Conservation (phyloP, 2,329 filamentous ascomycete species). For the Chlorencoelia australis region DNA sequence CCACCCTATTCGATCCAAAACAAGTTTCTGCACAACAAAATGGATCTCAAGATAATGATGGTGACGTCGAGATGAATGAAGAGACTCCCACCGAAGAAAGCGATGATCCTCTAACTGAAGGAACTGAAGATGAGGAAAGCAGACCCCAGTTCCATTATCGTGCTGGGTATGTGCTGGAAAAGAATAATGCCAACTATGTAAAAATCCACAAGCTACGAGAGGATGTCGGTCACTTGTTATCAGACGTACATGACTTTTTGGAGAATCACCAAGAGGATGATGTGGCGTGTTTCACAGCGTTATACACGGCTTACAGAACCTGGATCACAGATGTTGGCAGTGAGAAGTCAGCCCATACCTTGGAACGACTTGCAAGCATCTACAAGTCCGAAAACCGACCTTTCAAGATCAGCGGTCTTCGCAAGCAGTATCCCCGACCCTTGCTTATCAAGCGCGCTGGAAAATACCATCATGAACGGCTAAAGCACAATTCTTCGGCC, state of each 20-base stretch:
- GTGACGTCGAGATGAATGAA: constrained; percentile 36
- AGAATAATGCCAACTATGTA: constrained; percentile 54
- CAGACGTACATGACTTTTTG: constrained; percentile 76
- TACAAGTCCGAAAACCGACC: constrained; percentile 80
- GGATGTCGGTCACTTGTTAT: constrained; percentile 68
- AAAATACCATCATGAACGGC: constrained; percentile 86
- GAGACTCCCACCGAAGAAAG: constrained; percentile 42
- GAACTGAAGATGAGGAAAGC: constrained; percentile 70
- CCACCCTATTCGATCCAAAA: constrained; percentile 76
- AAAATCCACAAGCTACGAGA: constrained; percentile 75
- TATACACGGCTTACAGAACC: constrained; percentile 85
- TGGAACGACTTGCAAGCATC: constrained; percentile 77
- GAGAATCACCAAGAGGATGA: constrained; percentile 84
- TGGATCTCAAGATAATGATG: constrained; percentile 35
- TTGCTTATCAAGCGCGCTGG: constrained; percentile 88
- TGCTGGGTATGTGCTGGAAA: constrained; percentile 70
- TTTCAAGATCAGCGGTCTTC: constrained; percentile 87
- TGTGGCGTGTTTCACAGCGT: constrained; percentile 83
- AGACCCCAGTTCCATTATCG: constrained; percentile 82
- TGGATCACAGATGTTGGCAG: constrained; percentile 99
- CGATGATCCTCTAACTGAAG: constrained; percentile 48
- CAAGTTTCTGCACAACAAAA: constrained; percentile 48
- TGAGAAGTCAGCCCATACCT: constrained; percentile 84
- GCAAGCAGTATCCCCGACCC: constrained; percentile 87
- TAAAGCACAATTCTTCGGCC: constrained; percentile 85